phyloP scores from a whole-genome alignment of 1,139 yeast genomes.

The Suhomyces anneliseae region DNA sequence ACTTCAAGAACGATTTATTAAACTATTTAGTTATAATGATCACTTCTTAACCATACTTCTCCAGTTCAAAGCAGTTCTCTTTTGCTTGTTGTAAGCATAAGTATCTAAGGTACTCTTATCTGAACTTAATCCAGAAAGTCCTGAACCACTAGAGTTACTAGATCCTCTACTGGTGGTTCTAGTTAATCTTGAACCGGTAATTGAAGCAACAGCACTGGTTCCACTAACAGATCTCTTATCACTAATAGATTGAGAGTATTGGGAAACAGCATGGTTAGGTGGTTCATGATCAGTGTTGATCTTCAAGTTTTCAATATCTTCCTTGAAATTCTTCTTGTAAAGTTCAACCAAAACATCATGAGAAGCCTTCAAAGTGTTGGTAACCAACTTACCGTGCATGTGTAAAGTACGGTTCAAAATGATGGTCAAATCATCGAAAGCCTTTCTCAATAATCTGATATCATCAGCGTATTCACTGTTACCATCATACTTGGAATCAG shows the following conservation, averaged over 20 bases:
- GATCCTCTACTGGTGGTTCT: conserved; percentile 35
- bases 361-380: conserved; percentile 55
- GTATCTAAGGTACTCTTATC: conserved; percentile 19
- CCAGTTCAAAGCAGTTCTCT: conserved; percentile 53
- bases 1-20: not conserved
- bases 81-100: conserved; percentile 23
- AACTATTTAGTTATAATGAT: conserved; percentile 3
- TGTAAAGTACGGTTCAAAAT: conserved; percentile 66
- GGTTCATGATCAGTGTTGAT: conserved; percentile 36
- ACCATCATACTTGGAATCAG: conserved; percentile 36
- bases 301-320: conserved; percentile 54
- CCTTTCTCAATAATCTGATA: conserved; percentile 51
- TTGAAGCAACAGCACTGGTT: conserved; percentile 13
- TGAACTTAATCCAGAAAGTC: conserved; percentile 26
- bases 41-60: conserved; percentile 23
- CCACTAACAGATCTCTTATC: conserved; percentile 23
- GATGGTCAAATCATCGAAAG: conserved; percentile 69
- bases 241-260: conserved; percentile 13
- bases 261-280: conserved; percentile 26
- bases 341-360: conserved; percentile 67
- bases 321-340: conserved; percentile 65
- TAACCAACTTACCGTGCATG: conserved; percentile 68
- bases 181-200: conserved; percentile 27
- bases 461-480: conserved; percentile 47
- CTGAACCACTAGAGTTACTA: conserved; percentile 31